A percentile compares a stretch with the other conserved stretches of the same genome.
Conservation (phyloP, 257 asterid species). For the Petunia axillaris region DNA sequence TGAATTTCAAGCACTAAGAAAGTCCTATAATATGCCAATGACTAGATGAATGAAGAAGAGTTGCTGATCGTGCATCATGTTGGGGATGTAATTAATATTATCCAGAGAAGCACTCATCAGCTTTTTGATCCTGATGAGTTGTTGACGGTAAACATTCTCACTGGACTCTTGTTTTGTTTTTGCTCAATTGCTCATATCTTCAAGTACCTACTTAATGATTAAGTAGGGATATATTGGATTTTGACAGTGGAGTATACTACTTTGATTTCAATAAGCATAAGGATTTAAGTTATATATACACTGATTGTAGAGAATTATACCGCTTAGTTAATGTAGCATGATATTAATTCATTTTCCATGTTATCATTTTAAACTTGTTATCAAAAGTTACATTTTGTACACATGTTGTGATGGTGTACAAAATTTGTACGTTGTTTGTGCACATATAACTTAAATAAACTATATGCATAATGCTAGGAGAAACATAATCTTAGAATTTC, state of each 20-base stretch:
- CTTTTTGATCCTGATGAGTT: conserved; percentile 94
- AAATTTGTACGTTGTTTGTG: not conserved
- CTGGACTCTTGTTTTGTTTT: not conserved
- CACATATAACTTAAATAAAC: not conserved
- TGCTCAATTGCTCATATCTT: not conserved
- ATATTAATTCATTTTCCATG: too few species aligned
- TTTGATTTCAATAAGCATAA: not conserved
- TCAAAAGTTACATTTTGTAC: not conserved
- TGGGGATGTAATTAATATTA: conserved; percentile 87
- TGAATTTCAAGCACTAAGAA: conserved; percentile 11
- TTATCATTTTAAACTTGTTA: too few species aligned
- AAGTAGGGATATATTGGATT: not conserved
- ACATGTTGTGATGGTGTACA: not conserved
- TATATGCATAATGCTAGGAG: not conserved
- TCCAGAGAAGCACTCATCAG: conserved; percentile 84
- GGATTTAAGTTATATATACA: not conserved
- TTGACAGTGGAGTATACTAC: not conserved
- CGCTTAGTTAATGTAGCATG: too few species aligned
- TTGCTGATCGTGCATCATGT: conserved; percentile 77
- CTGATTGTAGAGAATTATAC: not conserved
- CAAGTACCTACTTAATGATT: conserved; percentile 1
- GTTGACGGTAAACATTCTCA: conserved; percentile 56
- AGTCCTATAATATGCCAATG: conserved; percentile 25
- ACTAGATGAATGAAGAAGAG: conserved; percentile 88
- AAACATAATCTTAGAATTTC: not conserved